A percentile compares a stretch with the other conserved stretches of the same genome.
phyloP scores from a whole-genome alignment of 1,284 basidiomycete species.

The Apiotrichum sp. region DNA sequence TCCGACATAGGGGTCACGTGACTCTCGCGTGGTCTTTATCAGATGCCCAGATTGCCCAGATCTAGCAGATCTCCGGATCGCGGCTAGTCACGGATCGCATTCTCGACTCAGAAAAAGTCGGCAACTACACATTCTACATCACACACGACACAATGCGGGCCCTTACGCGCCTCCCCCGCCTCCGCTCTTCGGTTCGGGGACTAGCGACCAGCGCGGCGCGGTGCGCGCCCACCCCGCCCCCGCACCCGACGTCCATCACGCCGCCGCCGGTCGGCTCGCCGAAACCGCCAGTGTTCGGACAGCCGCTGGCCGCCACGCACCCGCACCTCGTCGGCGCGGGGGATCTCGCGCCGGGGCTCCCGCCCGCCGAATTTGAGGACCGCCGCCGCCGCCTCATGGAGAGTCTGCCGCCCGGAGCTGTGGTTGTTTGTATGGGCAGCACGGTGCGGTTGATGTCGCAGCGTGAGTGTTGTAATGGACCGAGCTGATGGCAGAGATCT shows the following conservation, averaged over 20 bases:
- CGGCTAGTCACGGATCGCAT: no score
- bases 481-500: constrained; percentile 48
- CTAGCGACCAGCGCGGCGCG: no score
- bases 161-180: no score
- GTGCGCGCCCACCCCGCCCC: no score
- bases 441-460: constrained; percentile 81
- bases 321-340: constrained; percentile 64
- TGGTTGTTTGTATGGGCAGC: constrained; percentile 74
- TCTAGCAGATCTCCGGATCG: no score
- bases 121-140: no score
- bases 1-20: no score
- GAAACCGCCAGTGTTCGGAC: constrained; percentile 67
- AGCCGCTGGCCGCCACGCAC: constrained; percentile 69
- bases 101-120: no score
- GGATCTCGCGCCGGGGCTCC: constrained; percentile 82
- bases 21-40: no score
- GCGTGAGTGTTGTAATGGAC: constrained; percentile 54
- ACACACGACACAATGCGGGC: no score
- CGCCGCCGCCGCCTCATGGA: constrained; percentile 70
- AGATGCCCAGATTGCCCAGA: no score
- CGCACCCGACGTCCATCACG: not conserved
- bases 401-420: constrained; percentile 63
- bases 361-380: constrained; percentile 72
- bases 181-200: no score
- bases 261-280: not conserved